Base-by-base conservation (phyloP, 768 basidiomycete species). In the Kwoniella dendrophila region DNA sequence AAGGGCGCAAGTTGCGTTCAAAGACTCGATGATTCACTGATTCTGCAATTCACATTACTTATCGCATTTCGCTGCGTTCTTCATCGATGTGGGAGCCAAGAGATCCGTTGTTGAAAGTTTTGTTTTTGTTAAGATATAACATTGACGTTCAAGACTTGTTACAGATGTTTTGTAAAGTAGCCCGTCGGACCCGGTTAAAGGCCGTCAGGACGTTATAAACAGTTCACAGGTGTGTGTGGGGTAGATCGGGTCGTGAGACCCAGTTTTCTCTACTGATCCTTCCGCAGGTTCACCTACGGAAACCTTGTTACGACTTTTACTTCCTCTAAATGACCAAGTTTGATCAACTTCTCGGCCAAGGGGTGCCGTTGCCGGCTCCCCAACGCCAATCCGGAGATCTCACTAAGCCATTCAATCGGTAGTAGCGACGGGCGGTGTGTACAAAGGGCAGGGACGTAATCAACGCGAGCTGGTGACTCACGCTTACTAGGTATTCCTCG, bases 391-490 rank as follows among this genome's bases (percentile, higher is more conserved):
- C 86, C 86, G 83, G 83, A 88, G 85, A 85, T 85, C 88, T 88
- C 87, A 87, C 87, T 87, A 88, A 88, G 86, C 87, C 86, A 86
- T 88, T 88, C 88, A 87, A 88, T 88, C 86, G 85, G 88, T 88
- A 88, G 87, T 88, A 88, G 88, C 85, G 86, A 88, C 86, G 84
- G 87, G 88, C 86, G 86, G 87, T 88, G 87, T 88, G 86, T 88
- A 88, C 86, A 88, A 87, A 87, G 87, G 87, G 87, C 87, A 88
- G 87, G 87, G 87, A 88, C 87, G 85, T 88, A 88, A 87, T 88
- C 87, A 86, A 87, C 85, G 86, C 84, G 83, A 87, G 87, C 86
- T 88, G 86, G 87, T 88, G 86, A 89, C 86, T 87, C 85, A 84
- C 85, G 85, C 84, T 87, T 88, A 88, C 87, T 87, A 87, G 86